Base-by-base conservation (phyloP, 257 asterid genomes). In the Datura wrightii region DNA sequence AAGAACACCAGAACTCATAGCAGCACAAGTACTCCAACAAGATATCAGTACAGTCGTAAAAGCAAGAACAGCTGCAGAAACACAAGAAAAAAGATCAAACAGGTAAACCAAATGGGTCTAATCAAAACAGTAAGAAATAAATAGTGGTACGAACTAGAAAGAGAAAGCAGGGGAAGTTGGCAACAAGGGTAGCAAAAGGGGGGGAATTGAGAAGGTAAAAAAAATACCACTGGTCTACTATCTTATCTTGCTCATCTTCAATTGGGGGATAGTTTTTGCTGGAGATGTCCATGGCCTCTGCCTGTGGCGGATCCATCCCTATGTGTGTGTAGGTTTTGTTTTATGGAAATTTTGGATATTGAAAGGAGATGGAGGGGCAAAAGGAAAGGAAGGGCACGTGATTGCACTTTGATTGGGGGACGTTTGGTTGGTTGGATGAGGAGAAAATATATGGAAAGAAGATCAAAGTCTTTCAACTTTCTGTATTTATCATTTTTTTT, bases 61-160 rank as follows among this genome's bases (percentile, higher is more conserved):
- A 89, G 87, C 97, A 93, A 34, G 92, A 88, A 85, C 97, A 93
- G 65, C 95, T 93, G 97, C 93, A 86, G 44, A 50, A 76, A 50
- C 83, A 84, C 66, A 59, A 37, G 65, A 67, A 86, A 52, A 39
- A 36, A 82, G 52, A 46, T 8, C 48, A 59, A 63, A 3, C 3
- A 82, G 14, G 3, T 39, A 2, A 65, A 58, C 53, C 60, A 62
- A 46, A 41, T 41, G 34, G 31, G 44, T 50, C 44, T 78, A 10
- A 50, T 50, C 55, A 53, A 50, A 24, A 31, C 13, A 24, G 15
- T 24, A 24, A 24, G 31, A 24, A 24, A 24, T 24, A 50, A 69
- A n/a, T 44, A 41, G 14, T 8, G 6, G 5, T 67, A 15, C 31
- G 6, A 39, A 42, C 8, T 59, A 52, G 18, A 24, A 24, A 81